phyloP scores from a whole-genome alignment of 164 flowering plant species.

The Magnolia changhungtana region DNA sequence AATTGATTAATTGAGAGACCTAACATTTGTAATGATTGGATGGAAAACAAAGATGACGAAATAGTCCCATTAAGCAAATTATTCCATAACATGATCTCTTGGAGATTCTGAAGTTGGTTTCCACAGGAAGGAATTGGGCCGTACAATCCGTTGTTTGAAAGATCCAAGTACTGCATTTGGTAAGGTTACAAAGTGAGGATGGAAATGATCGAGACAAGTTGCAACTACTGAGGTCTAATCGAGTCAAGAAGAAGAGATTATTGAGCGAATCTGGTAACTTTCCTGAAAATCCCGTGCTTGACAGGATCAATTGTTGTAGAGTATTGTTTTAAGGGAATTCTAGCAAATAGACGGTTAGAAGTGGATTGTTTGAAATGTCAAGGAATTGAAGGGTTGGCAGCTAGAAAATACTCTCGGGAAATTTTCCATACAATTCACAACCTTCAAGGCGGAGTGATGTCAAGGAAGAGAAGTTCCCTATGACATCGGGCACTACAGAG shows the following conservation, averaged over 20 bases:
- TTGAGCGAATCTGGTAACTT: neutral
- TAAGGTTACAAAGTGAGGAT: neutral
- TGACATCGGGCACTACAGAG: slow-evolving; percentile 25
- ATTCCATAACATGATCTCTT: fast-evolving
- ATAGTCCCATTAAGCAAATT: neutral
- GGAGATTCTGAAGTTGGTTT: neutral
- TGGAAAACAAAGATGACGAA: neutral
- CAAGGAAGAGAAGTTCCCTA: slow-evolving; percentile 26
- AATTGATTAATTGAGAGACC: neutral
- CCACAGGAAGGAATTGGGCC: neutral
- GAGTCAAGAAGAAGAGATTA: neutral
- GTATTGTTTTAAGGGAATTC: neutral
- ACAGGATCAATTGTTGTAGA: neutral
- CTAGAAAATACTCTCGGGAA: slow-evolving; percentile 24
- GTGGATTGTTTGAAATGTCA: slow-evolving; percentile 19
- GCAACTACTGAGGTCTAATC: neutral
- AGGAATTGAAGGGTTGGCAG: slow-evolving; percentile 21
- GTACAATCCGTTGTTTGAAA: neutral
- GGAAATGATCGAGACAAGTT: neutral
- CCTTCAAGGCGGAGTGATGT: slow-evolving; percentile 18
- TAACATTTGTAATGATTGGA: neutral
- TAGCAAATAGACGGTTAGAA: slow-evolving; percentile 30
- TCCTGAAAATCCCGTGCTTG: neutral
- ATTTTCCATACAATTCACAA: slow-evolving; percentile 26
- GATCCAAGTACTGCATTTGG: neutral